These are phyloP conservation scores for Dendrobium nobile DNA, from an alignment of 106 monocot species.

Conservation along the genomic window DNA sequence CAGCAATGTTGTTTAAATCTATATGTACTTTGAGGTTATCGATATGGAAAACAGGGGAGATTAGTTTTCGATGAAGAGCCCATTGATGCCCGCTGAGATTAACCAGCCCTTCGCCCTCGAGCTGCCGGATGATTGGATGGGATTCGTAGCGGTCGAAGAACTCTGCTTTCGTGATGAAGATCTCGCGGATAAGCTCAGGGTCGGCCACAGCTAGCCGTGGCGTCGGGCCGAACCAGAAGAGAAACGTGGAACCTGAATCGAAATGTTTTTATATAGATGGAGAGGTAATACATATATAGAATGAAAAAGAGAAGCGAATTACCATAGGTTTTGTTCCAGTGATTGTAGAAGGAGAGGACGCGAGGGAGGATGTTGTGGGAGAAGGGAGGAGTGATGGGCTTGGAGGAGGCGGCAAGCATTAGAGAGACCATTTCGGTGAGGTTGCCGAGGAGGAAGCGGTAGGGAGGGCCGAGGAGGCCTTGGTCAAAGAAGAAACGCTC, in stretches of 20 bases:
- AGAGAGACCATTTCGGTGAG: constrained; percentile 16
- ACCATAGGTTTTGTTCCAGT: constrained; percentile 7
- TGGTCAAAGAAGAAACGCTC: constrained; percentile 55
- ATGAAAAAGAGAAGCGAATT: not conserved
- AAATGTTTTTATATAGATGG: not conserved
- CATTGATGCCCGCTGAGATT: constrained; percentile 74
- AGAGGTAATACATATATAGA: not conserved
- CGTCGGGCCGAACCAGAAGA: constrained; percentile 80
- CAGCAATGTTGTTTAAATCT: not conserved
- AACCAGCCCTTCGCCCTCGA: constrained; percentile 78
- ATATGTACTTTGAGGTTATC: constrained; percentile 62
- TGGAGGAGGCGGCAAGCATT: constrained; percentile 6
- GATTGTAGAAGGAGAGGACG: constrained; percentile 2
- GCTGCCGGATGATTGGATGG: constrained; percentile 73
- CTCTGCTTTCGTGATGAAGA: constrained; percentile 52
- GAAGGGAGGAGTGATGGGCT: not conserved
- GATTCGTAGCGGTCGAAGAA: constrained; percentile 79
- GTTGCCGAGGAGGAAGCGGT: constrained; percentile 60
- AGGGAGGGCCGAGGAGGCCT: constrained; percentile 65
- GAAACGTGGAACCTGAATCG: constrained; percentile 57
- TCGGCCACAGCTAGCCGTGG: constrained; percentile 57
- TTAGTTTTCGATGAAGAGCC: constrained; percentile 67
- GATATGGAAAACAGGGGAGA: constrained; percentile 69
- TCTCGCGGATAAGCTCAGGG: constrained; percentile 75
- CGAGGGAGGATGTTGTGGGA: constrained; percentile 8